Evolutionary conservation across 1,139 yeast species (phyloP).

Genomic region (Lodderomyces elongisporus): DNA sequence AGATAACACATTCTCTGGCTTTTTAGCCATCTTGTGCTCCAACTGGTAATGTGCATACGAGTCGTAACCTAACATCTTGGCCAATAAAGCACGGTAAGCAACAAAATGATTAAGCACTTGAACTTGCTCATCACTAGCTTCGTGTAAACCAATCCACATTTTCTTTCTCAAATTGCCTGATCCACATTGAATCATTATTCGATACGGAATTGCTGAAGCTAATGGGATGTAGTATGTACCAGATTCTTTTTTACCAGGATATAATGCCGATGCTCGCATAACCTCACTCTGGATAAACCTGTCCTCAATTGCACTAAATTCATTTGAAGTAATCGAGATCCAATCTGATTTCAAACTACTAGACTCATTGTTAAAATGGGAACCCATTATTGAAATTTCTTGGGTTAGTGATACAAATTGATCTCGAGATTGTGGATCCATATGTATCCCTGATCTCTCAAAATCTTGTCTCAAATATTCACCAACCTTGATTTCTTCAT

Average conservation of each 20-base stretch:
- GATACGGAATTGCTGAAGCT: constrained; percentile 62
- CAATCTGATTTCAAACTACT: constrained; percentile 39
- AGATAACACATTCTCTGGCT: constrained; percentile 67
- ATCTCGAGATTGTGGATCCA: constrained; percentile 62
- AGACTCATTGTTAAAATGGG: constrained; percentile 62
- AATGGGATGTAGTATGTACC: constrained; percentile 47
- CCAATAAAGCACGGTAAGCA: constrained; percentile 63
- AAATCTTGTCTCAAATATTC: constrained; percentile 77
- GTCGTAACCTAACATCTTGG: constrained; percentile 65
- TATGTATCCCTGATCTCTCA: constrained; percentile 83
- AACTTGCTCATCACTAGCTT: constrained; percentile 55
- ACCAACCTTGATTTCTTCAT: constrained; percentile 83
- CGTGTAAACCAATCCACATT: constrained; percentile 73
- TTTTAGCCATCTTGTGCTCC: constrained; percentile 85
- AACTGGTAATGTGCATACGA: constrained; percentile 79
- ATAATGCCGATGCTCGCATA: constrained; percentile 21
- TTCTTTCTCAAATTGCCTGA: constrained; percentile 55
- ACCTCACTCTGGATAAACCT: constrained; percentile 23
- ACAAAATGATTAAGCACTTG: constrained; percentile 54
- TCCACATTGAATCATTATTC: constrained; percentile 57
- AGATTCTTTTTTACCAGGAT: constrained; percentile 11
- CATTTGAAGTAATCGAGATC: constrained; percentile 31
- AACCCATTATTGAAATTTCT: constrained; percentile 76
- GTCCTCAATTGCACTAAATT: constrained; percentile 27
- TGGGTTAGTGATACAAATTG: constrained; percentile 77